These are phyloP conservation scores for Lasiodiplodia hormozganensis DNA, from an alignment of 2,329 filamentous ascomycete genomes.

Conservation along the genomic window DNA sequence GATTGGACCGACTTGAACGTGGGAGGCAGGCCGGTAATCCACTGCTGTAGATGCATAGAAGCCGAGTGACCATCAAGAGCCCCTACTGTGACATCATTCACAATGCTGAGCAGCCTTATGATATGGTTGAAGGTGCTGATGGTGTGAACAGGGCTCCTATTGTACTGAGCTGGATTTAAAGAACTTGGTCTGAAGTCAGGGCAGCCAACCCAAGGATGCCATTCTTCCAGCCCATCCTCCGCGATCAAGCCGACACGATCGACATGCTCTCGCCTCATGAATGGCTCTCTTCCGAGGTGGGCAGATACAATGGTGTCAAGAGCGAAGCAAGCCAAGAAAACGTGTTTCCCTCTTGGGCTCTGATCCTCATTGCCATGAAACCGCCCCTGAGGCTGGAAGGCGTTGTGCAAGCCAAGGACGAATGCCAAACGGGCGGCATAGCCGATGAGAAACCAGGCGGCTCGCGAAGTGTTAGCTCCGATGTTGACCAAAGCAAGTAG, in stretches of 20 bases:
- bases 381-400: neutral
- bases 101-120: conserved; percentile 42
- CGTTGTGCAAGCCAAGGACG: conserved; percentile 47
- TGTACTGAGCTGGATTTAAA: conserved; percentile 27
- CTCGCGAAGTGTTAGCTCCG: conserved; percentile 61
- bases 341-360: conserved; percentile 46
- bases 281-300: conserved; percentile 58
- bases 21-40: conserved; percentile 25
- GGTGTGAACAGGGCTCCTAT: conserved; percentile 46
- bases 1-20: conserved; percentile 26
- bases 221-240: conserved; percentile 75
- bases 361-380: conserved; percentile 39
- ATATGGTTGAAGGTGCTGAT: conserved; percentile 63
- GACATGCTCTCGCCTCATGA: conserved; percentile 58
- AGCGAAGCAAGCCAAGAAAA: conserved; percentile 66
- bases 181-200: conserved; percentile 42
- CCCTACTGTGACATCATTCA: conserved; percentile 31
- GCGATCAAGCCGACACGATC: conserved; percentile 58
- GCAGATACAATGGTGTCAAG: conserved; percentile 66
- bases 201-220: conserved; percentile 72
- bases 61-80: conserved; percentile 4
- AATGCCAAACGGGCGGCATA: conserved; percentile 62
- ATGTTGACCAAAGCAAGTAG: conserved; percentile 68
- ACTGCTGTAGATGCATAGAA: conserved; percentile 27
- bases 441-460: conserved; percentile 71